Percentiles rank a stretch among this genome's conserved stretches.
These are phyloP conservation scores for Stachybotrys elegans DNA, from an alignment of 2,329 filamentous ascomycete genomes.

Conservation along the genomic window DNA sequence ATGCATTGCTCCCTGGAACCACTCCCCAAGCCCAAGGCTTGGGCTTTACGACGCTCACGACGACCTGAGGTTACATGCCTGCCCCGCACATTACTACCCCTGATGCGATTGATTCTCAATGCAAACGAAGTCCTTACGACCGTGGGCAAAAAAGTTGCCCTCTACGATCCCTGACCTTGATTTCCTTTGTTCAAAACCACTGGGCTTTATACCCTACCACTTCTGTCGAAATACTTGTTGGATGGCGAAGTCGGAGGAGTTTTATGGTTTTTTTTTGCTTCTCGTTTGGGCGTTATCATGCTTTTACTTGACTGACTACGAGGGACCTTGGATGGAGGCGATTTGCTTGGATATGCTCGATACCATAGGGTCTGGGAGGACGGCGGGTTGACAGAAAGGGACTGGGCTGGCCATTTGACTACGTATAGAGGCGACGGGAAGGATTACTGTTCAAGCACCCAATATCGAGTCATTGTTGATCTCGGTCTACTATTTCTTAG, in stretches of 20 bases:
- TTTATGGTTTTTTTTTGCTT: slow-evolving; percentile 14
- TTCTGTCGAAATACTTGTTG: no score
- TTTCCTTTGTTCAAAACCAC: no score
- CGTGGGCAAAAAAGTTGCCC: no score
- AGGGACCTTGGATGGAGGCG: not conserved
- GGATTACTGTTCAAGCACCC: not conserved
- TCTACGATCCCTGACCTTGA: no score
- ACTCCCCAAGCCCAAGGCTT: no score
- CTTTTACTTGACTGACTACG: no score
- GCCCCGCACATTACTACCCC: slow-evolving; percentile 3
- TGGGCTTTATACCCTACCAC: no score
- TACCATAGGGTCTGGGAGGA: slow-evolving; percentile 4
- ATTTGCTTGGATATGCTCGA: slow-evolving; percentile 4
- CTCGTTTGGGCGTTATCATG: slow-evolving; percentile 5
- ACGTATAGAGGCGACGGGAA: not conserved
- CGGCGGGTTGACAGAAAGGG: no score
- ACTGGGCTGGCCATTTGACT: slow-evolving; percentile 15
- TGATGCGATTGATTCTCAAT: no score
- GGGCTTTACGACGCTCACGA: slow-evolving; percentile 5
- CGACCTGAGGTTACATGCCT: slow-evolving; percentile 1
- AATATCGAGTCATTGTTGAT: no score
- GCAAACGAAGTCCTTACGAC: no score
- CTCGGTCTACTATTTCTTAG: no score
- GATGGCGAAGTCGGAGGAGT: slow-evolving; percentile 21
- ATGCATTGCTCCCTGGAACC: slow-evolving; percentile 6